phyloP scores from a whole-genome alignment of 2,329 filamentous ascomycete genomes.

The Aspergillus viridinutans region DNA sequence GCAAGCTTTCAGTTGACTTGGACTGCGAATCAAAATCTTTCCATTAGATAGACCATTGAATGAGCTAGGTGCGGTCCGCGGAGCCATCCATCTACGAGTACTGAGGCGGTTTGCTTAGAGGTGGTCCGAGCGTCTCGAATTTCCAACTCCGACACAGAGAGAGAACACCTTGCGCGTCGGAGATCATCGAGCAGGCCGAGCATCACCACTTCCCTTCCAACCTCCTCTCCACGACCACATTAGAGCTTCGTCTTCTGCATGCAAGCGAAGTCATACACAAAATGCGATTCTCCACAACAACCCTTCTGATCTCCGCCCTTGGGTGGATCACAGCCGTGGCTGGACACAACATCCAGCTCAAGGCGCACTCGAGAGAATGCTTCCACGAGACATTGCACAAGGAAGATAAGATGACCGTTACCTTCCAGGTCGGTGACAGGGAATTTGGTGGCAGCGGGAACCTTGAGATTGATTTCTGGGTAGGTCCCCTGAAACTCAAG shows the following conservation, averaged over 20 bases:
- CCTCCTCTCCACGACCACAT: background rate
- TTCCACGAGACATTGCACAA: slow-evolving; percentile 91
- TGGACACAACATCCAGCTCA: slow-evolving; percentile 94
- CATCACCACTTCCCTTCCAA: slow-evolving; percentile 9
- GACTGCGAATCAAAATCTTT: too few relatives aligned
- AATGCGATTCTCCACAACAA: slow-evolving; percentile 41
- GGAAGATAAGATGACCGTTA: slow-evolving; percentile 98
- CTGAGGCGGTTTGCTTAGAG: slow-evolving; percentile 12
- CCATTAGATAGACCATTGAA: background rate
- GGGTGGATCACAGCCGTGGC: slow-evolving; percentile 56
- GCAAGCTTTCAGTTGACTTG: too few relatives aligned
- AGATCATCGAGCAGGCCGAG: slow-evolving; percentile 4
- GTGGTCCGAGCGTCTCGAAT: slow-evolving; percentile 35
- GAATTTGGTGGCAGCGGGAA: slow-evolving; percentile 95
- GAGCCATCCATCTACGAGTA: background rate
- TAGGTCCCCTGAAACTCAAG: slow-evolving; percentile 45
- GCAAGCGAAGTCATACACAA: slow-evolving; percentile 7
- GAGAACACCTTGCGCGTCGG: slow-evolving; percentile 34
- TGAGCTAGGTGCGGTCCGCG: background rate
- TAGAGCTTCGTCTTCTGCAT: background rate
- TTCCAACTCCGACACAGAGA: slow-evolving; percentile 13
- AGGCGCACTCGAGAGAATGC: slow-evolving; percentile 90
- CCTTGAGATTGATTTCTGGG: slow-evolving; percentile 97
- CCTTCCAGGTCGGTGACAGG: slow-evolving; percentile 94
- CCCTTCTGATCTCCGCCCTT: slow-evolving; percentile 51